Conservation (phyloP, 1,284 basidiomycete species). For the Phylloporus gajari region DNA sequence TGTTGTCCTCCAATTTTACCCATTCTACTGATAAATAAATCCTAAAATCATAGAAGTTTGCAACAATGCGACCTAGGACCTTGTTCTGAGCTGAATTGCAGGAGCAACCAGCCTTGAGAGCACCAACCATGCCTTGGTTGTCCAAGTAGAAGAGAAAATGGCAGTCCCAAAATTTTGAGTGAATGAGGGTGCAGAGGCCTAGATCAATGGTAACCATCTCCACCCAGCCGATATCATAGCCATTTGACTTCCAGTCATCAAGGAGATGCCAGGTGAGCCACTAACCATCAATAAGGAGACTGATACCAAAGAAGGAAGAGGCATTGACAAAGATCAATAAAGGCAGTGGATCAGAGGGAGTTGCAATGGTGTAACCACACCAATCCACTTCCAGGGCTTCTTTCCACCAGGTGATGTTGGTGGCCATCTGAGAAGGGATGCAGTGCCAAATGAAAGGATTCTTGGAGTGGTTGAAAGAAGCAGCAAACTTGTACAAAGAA, state of each 20-base stretch:
- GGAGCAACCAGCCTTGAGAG: constrained; percentile 24
- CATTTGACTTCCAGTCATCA: not conserved
- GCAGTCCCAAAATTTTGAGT: not conserved
- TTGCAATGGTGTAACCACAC: not conserved
- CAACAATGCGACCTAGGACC: constrained; percentile 37
- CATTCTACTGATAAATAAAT: constrained; percentile 39
- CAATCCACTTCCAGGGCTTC: not conserved
- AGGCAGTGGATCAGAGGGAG: not conserved
- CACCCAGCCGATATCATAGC: not conserved
- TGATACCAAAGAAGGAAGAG: not conserved
- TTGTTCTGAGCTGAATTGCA: constrained; percentile 39
- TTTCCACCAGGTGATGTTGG: not conserved
- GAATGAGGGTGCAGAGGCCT: not conserved
- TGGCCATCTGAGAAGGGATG: not conserved
- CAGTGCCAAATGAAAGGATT: not conserved
- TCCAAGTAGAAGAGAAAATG: constrained; percentile 12
- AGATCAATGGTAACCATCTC: not conserved
- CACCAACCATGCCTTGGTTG: constrained; percentile 13
- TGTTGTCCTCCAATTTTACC: constrained; percentile 40
- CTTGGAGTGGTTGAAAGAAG: not conserved
- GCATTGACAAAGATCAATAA: not conserved
- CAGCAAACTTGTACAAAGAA: not conserved
- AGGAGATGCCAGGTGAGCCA: not conserved
- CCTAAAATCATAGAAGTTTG: constrained; percentile 26
- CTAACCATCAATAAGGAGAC: not conserved